Base-by-base conservation (phyloP, 139 green algal genomes). In the Desmodesmus armatus region DNA sequence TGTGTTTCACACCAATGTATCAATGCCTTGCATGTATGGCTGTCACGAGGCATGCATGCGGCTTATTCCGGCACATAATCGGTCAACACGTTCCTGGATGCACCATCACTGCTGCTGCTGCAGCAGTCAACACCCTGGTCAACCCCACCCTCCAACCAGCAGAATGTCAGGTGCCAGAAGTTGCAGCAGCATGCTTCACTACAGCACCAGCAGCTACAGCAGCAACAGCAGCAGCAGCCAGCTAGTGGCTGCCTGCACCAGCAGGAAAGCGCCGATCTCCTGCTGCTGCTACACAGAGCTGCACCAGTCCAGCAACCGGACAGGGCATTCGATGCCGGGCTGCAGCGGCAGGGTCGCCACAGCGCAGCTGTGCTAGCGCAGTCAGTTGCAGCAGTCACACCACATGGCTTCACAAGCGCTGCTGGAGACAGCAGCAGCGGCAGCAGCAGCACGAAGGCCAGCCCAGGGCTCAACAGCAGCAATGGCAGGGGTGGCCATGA, bases 311-410 rank as follows among this genome's bases (percentile, higher is more conserved):
- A 13, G 13, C 7, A 13, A 55, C 9, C 47, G 13, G 7, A 13
- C 47, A 55, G 47, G 7, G 47, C 47, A 55, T 7, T 55, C n/a
- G n/a, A 55, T 55, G 13, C 9, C 47, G 39, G 39, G 43, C 77
- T 74, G 40, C 58, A 83, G 58, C 77, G 53, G 76, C 76, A 82
- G 76, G 31, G 62, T 27, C 40, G 55, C 31, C 78, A 77, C n/a
- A 62, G 77, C 41, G 77, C 62, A 39, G 78, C 41, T 13, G 41
- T 66, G 40, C 62, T 76, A 63, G 62, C 72, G 55, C 40, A 53
- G 25, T 27, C 40, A 53, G 25, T 27, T 82, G 55, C 76, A 72
- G 55, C 55, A 72, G 62, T 82, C 76, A 60, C 55, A 37, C 31
- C 60, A 69, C 2, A 35, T n/a, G n/a, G n/a, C n/a, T n/a, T n/a